Conservation (phyloP, 371 early-diverging fungal species). For the Choanephora cucurbitarum region DNA sequence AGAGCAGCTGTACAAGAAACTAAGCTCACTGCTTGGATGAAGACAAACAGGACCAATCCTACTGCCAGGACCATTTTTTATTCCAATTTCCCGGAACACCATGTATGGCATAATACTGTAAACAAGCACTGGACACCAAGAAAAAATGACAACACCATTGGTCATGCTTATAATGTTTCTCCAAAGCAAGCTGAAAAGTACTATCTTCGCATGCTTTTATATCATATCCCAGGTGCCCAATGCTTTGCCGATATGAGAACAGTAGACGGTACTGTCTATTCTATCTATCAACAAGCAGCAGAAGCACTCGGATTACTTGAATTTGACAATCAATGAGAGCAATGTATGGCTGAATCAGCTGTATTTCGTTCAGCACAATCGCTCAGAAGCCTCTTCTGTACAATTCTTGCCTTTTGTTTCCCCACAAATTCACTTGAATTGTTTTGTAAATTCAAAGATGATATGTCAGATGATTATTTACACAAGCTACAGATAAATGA, state of each 20-base stretch:
- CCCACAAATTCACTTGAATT: no score
- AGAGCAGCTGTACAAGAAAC: neutral
- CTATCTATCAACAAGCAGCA: slow-evolving; percentile 16
- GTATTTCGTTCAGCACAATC: neutral
- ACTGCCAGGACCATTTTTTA: slow-evolving; percentile 15
- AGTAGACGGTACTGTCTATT: slow-evolving; percentile 2
- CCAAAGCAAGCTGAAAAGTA: slow-evolving; percentile 25
- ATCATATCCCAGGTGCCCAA: slow-evolving; percentile 13
- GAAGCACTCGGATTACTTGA: slow-evolving; percentile 13
- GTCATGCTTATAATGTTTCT: slow-evolving; percentile 17
- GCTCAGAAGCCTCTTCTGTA: slow-evolving; percentile 19
- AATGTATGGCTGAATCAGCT: slow-evolving; percentile 15
- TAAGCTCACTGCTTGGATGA: neutral
- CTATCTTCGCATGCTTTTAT: slow-evolving; percentile 19
- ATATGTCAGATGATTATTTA: no score
- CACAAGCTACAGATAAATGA: no score
- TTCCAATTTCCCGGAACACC: slow-evolving; percentile 17
- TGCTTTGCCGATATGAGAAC: slow-evolving; percentile 17
- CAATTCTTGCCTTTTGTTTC: neutral
- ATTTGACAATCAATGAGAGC: slow-evolving; percentile 12
- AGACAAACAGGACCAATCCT: neutral
- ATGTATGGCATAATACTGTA: slow-evolving; percentile 5
- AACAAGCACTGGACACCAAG: neutral
- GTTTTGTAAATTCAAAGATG: no score
- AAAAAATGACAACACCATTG: slow-evolving; percentile 9